Base-by-base conservation (phyloP, 2,329 filamentous ascomycete genomes). In the Penicillium sclerotigenum region DNA sequence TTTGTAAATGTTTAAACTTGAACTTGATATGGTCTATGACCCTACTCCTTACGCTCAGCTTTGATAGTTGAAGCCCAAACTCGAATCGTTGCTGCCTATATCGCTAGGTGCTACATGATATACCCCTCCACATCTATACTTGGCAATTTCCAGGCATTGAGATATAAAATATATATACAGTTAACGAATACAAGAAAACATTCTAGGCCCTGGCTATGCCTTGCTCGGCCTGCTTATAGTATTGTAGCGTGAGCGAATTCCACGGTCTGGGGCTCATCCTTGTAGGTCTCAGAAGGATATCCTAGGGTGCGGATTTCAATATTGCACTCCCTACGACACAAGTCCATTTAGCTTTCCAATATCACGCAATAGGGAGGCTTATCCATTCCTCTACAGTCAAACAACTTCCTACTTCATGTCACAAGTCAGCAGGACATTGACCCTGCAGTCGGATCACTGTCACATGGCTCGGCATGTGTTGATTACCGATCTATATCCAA, bases 401-500 rank as follows among this genome's bases (percentile, higher is more conserved):
- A 52, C 33, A 52, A 18, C 22, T 24, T 37, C 18, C 13, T 26
- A 36, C 18, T 38, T 45, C 20, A 54, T 43, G 29, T 37, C n/a
- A 29, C 36, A 6, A 34, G 53, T 56, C 53, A 56, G 41, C 33
- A 52, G 53, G 38, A 34, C 40, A 46, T n/a, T 16, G 41, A 22
- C 34, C 28, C 33, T 51, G 47, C 47, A 45, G 53, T 33, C 28
- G 16, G 24, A 20, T 34, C 26, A 22, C 13, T 1, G 16, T 56
- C 53, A 56, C 53, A 56, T 56, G 53, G 31, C n/a, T 29, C 26
- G 33, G 33, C 14, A 26, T 14, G 18, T 18, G 47, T n/a, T 18
- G 8, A 18, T 26, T 24, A 22, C 28, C 28, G 38, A 34, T 36
- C 31, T 47, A 52, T 18, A 37, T 29, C 13, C 28, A 51, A 28